Evolutionary conservation across 768 basidiomycete genomes (phyloP), one percentile per base, ranked within the genome.

Genomic region (Punctularia strigosozonata): DNA sequence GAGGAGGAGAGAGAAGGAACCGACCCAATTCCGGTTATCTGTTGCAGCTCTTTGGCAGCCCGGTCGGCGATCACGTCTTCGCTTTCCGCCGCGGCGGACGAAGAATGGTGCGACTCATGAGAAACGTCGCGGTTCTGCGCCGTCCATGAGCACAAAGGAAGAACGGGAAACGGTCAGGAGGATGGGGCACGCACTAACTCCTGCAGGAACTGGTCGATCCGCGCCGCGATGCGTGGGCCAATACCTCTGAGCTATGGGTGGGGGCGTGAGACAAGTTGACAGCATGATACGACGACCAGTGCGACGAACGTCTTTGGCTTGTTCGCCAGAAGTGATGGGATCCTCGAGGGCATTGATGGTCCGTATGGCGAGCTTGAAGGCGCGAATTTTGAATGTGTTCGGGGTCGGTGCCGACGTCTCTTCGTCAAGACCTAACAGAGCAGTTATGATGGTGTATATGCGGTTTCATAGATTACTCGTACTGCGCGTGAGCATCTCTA

Each of bases 361-460:
- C 6, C 52, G 55, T 38, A 77, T 71, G 3, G 74, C 74, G 40
- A 54, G 62, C 31, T 56, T 54, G 45, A 69, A 75, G 17, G 73
- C 69, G 38, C 63, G 60, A 14, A 75, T 53, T 57, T 71, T 75
- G 58, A 61, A 74, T 4, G 43, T 43, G 43, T 73, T 75, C n/a
- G 56, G 41, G 17, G 48, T 40, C 3, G 48, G 25, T 10, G 57
- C 58, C 5, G 46, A 34, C n/a, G 61, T 56, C 44, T 74, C 73
- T 14, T 64, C 61, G 33, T 64, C 50, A 51, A 64, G 61, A 50
- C 65, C 73, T 48, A 10, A 15, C 10, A 30, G 31, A 28, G 18
- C n/a, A n/a, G n/a, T n/a, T n/a, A n/a, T n/a, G n/a, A n/a, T n/a
- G n/a, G n/a, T n/a, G n/a, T n/a, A n/a, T n/a, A n/a, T n/a, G n/a